Conservation (phyloP, 768 basidiomycete genomes). For the Tephrocybe sp. region DNA sequence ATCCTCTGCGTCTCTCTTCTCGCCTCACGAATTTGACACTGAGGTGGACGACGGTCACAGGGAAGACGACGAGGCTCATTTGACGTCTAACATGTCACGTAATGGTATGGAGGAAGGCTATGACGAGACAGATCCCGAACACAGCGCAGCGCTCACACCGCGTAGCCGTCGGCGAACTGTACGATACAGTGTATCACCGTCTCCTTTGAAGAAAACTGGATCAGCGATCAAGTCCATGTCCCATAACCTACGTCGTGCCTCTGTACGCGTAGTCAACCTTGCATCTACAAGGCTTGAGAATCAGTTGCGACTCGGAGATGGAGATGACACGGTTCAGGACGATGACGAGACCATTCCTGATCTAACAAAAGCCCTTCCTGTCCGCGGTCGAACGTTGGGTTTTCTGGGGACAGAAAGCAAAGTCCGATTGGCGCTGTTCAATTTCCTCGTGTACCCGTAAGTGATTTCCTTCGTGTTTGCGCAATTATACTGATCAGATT, state of each 20-base stretch:
- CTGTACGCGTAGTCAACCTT: constrained; percentile 81
- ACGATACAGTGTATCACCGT: constrained; percentile 55
- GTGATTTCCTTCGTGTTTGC: constrained; percentile 29
- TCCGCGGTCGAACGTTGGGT: constrained; percentile 81
- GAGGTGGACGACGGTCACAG: constrained; percentile 36
- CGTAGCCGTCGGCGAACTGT: constrained; percentile 40
- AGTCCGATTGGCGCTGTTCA: constrained; percentile 63
- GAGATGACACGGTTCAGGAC: constrained; percentile 31
- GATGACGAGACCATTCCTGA: constrained; percentile 41
- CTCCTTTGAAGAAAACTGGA: constrained; percentile 62
- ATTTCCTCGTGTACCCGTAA: constrained; percentile 71
- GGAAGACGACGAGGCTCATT: constrained; percentile 59
- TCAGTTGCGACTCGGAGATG: constrained; percentile 56
- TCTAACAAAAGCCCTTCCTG: constrained; percentile 42
- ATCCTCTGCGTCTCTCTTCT: constrained; percentile 55
- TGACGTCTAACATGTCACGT: constrained; percentile 54
- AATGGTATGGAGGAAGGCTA: constrained; percentile 28
- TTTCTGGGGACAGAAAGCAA: constrained; percentile 69
- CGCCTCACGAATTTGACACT: constrained; percentile 29
- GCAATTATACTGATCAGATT: constrained; percentile 1
- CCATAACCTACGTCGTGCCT: constrained; percentile 59
- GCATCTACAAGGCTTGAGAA: constrained; percentile 60
- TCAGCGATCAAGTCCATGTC: constrained; percentile 60
- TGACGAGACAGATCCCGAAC: constrained; percentile 49
- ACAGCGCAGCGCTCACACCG: constrained; percentile 39